Evolutionary conservation across 2,329 filamentous ascomycete species (phyloP), one percentile per base, ranked within the genome.

Genomic region (Xylariaceae sp.): DNA sequence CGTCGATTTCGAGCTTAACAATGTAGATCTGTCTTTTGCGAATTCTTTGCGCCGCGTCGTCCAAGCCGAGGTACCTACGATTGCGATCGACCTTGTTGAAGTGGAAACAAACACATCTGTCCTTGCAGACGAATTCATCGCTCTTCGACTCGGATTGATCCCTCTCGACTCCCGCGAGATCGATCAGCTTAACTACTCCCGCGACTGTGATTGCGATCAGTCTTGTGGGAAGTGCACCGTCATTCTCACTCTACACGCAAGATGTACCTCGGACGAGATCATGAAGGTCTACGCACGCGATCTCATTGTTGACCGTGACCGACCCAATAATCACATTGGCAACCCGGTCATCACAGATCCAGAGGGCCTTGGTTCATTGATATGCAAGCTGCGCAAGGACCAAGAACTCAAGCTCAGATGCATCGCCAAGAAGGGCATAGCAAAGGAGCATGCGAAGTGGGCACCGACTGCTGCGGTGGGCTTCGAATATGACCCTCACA

Each of bases 401-500:
- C 95, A 99, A 76, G 92, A 96, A 74, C 78, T 99, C 58, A 89
- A 91, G 73, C 85, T 99, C 70, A 90, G 85, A 59, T 98, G 93
- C 71, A 89, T 97, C 63, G 95, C 93, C 48, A 97, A 96, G 81
- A 98, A 98, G 81, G 95, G 95, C 1, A 98, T 98, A 63, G 93
- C 93, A 40, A 99, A 99, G 80, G 95, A 99, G 74, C 95, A 99
- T 75, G 91, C 95, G 9, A 99, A 99, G 75, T 99, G 95, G 95
- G 90, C 91, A 68, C 93, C 95, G 1, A 93, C 90, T 37, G 84
- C 92, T 41, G 95, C 95, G 2, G 88, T 99, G 41, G 93, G 91
- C 20, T 99, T 99, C 72, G 95, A 99, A 75, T 99, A 99, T 74
- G 95, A 99, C 73, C 95, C 95, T 58, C 90, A 96, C 74, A 99